Evolutionary conservation across 495 filamentous ascomycete species (phyloP).

Genomic region (Aspergillus leporis): DNA sequence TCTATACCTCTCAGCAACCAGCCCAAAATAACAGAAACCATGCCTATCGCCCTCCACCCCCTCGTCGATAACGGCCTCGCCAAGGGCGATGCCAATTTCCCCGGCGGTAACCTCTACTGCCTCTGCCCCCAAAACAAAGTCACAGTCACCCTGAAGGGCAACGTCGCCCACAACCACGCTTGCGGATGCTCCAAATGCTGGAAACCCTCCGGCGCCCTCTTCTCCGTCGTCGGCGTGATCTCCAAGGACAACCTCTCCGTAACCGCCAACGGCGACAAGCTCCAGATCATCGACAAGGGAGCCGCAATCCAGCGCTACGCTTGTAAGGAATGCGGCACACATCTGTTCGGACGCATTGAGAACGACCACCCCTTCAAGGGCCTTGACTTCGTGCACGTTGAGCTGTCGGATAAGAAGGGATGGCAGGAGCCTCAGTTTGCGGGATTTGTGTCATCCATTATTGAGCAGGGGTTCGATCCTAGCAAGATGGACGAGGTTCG

Average conservation of each 20-base stretch:
- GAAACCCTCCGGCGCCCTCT: slow-evolving; percentile 58
- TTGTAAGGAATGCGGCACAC: slow-evolving; percentile 55
- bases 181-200: slow-evolving; percentile 68
- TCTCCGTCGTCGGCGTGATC: slow-evolving; percentile 59
- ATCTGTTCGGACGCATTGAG: slow-evolving; percentile 61
- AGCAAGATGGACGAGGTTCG: slow-evolving; percentile 51
- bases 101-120: slow-evolving; percentile 57
- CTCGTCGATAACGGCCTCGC: slow-evolving; percentile 56
- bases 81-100: slow-evolving; percentile 44
- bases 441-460: slow-evolving; percentile 59
- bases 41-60: slow-evolving; percentile 52
- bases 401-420: slow-evolving; percentile 54
- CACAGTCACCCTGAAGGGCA: slow-evolving; percentile 48
- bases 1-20: not conserved
- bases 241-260: slow-evolving; percentile 47
- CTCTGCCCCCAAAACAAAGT: slow-evolving; percentile 51
- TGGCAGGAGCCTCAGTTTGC: slow-evolving; percentile 67
- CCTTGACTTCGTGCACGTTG: slow-evolving; percentile 61
- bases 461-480: slow-evolving; percentile 61
- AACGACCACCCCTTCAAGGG: slow-evolving; percentile 61
- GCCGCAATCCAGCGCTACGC: slow-evolving; percentile 59
- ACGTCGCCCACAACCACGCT: slow-evolving; percentile 64
- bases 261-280: slow-evolving; percentile 52
- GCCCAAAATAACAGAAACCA: not conserved
- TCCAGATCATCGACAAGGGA: slow-evolving; percentile 49